Base-by-base conservation (phyloP, 257 asterid genomes). In the Coffea eugenioides region DNA sequence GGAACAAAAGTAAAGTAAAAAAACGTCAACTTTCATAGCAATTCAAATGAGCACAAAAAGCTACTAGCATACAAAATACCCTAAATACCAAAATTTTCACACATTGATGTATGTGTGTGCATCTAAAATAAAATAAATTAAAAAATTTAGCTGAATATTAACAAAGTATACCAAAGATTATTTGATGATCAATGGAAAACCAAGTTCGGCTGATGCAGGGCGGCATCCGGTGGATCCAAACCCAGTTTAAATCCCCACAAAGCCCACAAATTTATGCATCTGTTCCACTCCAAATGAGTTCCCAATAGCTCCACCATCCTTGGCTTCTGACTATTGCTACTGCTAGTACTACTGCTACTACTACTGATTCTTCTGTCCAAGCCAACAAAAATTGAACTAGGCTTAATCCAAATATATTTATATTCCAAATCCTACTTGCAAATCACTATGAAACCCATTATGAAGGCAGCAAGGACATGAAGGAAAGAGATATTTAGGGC, bases 191-290 rank as follows among this genome's bases (percentile, higher is more conserved):
- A 34, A 90, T 86, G 43, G 95, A 92, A 80, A 94, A 90, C 98
- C 97, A 94, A 69, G 94, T 88, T 83, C 78, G 78, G 14, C 87
- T 27, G 69, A 5, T 94, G 77, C 5, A 6, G 27, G 65, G 34
- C 94, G 93, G 3, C 96, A 88, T 54, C 88, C 91, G 15, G 86
- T 77, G 74, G 97, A 93, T 75, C 81, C 27, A 27, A 87, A 57
- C 92, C 98, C 96, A 34, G 98, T 92, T 76, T 90, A 94, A 74
- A 92, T 86, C 27, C 61, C 98, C 68, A 92, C 97, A 78, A 94
- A 92, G 14, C 93, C 97, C 98, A 92, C 89, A 36, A 87, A 91
- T 74, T 92, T 92, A 62, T 83, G 86, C 71, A 96, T 92, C 79
- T 86, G 86, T 15, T 57, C 88, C 81, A 27, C 86, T 73, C 70